Conservation (phyloP, 139 green algal species). For the Choricystis sp. region DNA sequence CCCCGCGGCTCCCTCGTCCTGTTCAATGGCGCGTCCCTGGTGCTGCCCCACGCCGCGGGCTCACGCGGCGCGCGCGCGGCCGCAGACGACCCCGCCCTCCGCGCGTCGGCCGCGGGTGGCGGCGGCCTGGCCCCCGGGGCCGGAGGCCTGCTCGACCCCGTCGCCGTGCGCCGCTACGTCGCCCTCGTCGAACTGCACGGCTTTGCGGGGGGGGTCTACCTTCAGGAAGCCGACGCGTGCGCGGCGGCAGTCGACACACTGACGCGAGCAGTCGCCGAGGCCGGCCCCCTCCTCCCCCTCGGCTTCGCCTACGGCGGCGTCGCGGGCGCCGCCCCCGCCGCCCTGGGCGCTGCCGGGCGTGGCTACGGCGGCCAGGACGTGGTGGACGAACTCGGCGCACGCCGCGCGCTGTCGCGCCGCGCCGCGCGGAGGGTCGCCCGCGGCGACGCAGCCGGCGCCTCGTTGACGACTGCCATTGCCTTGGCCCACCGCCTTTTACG, state of each 20-base stretch:
- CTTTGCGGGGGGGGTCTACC: conserved; percentile 32
- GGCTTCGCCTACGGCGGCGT: conserved; percentile 31
- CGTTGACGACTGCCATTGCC: conserved; percentile 10
- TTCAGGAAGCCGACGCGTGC: conserved; percentile 37
- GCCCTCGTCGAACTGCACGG: conserved; percentile 16
- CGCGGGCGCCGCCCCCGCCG: conserved; percentile 12
- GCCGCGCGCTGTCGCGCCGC: conserved; percentile 14
- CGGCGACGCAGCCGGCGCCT: conserved; percentile 20
- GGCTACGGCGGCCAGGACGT: conserved; percentile 36
- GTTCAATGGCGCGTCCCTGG: conserved; percentile 42
- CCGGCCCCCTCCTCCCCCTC: conserved; percentile 22
- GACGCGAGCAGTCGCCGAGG: conserved; percentile 13
- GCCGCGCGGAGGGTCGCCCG: conserved; percentile 9
- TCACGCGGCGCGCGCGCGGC: background rate
- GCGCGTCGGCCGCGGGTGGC: background rate
- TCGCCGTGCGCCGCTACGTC: conserved; percentile 12
- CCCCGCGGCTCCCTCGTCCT: conserved; percentile 21
- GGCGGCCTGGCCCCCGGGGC: background rate
- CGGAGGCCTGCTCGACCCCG: conserved; percentile 8
- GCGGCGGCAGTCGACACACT: conserved; percentile 20
- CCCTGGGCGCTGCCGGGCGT: conserved; percentile 12
- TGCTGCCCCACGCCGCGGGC: conserved; percentile 7
- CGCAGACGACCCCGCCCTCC: background rate
- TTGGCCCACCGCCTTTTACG: background rate
- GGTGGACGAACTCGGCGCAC: conserved; percentile 28